Base-by-base conservation (phyloP, 2,329 filamentous ascomycete genomes). In the Lecanoromycetidae sp. region DNA sequence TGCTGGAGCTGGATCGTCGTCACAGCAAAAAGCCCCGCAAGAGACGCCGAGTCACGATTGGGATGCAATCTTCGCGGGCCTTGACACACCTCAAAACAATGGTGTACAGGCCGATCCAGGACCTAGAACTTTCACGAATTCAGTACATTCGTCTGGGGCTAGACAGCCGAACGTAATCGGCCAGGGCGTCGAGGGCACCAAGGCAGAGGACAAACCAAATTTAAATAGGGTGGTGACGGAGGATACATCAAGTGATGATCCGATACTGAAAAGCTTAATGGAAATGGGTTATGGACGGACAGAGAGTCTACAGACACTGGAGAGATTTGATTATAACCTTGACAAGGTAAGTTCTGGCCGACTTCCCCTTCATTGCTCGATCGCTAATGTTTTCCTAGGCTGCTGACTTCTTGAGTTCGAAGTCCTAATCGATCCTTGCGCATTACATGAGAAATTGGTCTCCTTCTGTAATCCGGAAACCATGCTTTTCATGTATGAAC, bases 271-370 rank as follows among this genome's bases (percentile, higher is more conserved):
- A 71, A 81, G 87, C 56, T 64, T 96, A 59, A 94, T 86, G 1
- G 75, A 77, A 8, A 94, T 96, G 87, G 90, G 90, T 0, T 96
- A 93, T 61, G 67, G 78, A 4, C 74, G 90, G 25, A 69, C 72
- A 6, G 79, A 85, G 42, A 84, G 87, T 13, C 68, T 95, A 29
- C 71, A 72, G 41, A 90, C 91, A 20, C 68, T 96, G 61, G 90
- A 96, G 71, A 88, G 90, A 64, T 94, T 84, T 62, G 87, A 96
- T 67, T 95, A 96, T 66, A 91, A 95, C 63, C 75, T 95, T 61
- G 87, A 94, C 66, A 87, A 85, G 77, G 90, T 94, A 68, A 68
- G 79, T 70, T 15, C 22, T 29, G 29, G 12, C 13, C 6, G 10
- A 12, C 2, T 15, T n/a, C 12, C 1, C 22, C 7, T 1, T 4